phyloP scores from a whole-genome alignment of 176 grass and related monocot species.

The Poa annua region DNA sequence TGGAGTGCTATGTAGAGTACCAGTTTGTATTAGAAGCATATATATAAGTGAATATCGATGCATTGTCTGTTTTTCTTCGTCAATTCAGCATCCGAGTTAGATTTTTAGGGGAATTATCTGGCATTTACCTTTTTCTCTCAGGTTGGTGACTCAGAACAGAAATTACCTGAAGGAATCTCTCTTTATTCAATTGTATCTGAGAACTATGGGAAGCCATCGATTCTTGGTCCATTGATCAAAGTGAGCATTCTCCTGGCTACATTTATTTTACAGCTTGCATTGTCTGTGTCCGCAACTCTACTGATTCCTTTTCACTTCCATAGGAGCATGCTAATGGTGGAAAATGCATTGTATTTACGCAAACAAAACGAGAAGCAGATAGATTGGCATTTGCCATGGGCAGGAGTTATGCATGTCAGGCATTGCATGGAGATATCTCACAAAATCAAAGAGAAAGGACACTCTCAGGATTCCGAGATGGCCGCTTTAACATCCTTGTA shows the following conservation, averaged over 20 bases:
- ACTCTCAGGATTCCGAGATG: slow-evolving; percentile 84
- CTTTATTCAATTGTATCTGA: slow-evolving; percentile 87
- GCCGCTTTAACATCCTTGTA: slow-evolving; percentile 79
- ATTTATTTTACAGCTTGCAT: slow-evolving; percentile 20
- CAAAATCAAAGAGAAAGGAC: slow-evolving; percentile 94
- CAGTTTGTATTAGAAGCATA: background rate
- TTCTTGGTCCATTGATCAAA: slow-evolving; percentile 88
- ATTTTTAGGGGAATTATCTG: slow-evolving; percentile 16
- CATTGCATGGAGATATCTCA: slow-evolving; percentile 95
- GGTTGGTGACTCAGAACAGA: slow-evolving; percentile 96
- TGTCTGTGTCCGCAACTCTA: background rate
- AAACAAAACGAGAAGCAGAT: slow-evolving; percentile 96
- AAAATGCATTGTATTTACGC: slow-evolving; percentile 96
- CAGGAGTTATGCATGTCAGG: slow-evolving; percentile 77
- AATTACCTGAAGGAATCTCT: slow-evolving; percentile 92
- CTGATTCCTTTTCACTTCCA: slow-evolving; percentile 19
- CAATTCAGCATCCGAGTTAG: background rate
- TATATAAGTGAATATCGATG: background rate
- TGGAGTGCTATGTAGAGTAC: background rate
- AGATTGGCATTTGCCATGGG: slow-evolving; percentile 80
- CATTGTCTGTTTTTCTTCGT: slow-evolving; percentile 20
- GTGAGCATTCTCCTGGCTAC: slow-evolving; percentile 50
- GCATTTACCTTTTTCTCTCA: slow-evolving; percentile 45
- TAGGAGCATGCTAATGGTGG: slow-evolving; percentile 96
- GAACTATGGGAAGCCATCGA: slow-evolving; percentile 70